Percentiles rank a stretch among this genome's conserved stretches.
Evolutionary conservation across 306 rosid genomes (phyloP).

Genomic region (Lathyrus tuberosus): DNA sequence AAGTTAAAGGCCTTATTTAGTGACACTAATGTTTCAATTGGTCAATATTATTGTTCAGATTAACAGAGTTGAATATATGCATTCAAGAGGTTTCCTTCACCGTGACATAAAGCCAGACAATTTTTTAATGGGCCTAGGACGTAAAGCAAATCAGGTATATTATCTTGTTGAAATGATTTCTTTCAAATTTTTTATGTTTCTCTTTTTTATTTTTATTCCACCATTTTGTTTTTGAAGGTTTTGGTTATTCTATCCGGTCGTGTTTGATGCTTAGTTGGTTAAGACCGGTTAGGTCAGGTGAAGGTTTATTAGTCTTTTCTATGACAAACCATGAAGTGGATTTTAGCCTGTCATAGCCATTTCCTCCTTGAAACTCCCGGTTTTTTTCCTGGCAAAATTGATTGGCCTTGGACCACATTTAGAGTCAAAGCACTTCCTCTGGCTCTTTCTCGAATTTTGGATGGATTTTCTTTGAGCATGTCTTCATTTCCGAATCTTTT

Average conservation of each 20-base stretch:
- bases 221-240: neutral
- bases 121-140: slow-evolving; percentile 98
- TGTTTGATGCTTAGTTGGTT: slow-evolving; percentile 10
- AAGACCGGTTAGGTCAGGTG: slow-evolving; percentile 22
- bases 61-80: slow-evolving; percentile 98
- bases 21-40: slow-evolving; percentile 27
- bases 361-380: slow-evolving; percentile 20
- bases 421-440: slow-evolving; percentile 4
- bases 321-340: slow-evolving; percentile 5
- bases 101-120: slow-evolving; percentile 99
- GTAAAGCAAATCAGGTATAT: slow-evolving; percentile 95
- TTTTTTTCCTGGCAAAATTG: neutral
- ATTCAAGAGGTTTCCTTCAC: slow-evolving; percentile 98
- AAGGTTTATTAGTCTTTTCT: slow-evolving; percentile 20
- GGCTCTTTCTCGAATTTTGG: slow-evolving; percentile 6
- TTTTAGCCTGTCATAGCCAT: slow-evolving; percentile 25
- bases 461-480: slow-evolving; percentile 31
- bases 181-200: slow-evolving; percentile 5
- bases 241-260: slow-evolving; percentile 25
- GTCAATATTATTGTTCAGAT: slow-evolving; percentile 58
- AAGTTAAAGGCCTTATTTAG: slow-evolving; percentile 28
- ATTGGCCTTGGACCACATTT: slow-evolving; percentile 29
- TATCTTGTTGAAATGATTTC: slow-evolving; percentile 34
- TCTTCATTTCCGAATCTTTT: slow-evolving; percentile 15
- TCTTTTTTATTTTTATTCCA: neutral